Base-by-base conservation (phyloP, 257 asterid genomes). In the Leptodermis oblonga region DNA sequence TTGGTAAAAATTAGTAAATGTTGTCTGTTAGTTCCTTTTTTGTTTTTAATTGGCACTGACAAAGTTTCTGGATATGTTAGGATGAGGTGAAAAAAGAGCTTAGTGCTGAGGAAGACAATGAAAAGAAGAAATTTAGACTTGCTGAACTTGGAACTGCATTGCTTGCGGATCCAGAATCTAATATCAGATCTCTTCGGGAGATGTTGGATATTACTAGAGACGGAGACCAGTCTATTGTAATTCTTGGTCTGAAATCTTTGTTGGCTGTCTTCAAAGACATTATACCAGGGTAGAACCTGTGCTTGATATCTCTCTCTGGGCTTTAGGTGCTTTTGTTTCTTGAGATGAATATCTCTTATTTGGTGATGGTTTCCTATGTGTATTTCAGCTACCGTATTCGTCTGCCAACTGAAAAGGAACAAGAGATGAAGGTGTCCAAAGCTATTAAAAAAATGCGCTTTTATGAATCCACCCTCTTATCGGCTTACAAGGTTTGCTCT, bases 241-340 rank as follows among this genome's bases (percentile, higher is more conserved):
- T 79, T 23, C 97, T 94, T 58, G 90, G 85, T 26, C 83, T 94
- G 53, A 85, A 87, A 76, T 94, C 99, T 54, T 82, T 94, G 83
- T 78, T 94, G 82, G 99, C 99, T 67, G 97, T 94, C 65, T 94
- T 94, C 76, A 91, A 82, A 82, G 97, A 91, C 82, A 91, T 94
- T 54, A 85, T 89, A 80, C 99, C 99, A 46, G 97, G 99, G 99
- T 89, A 82, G 86, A 30, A 72, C 22, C 66, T 68, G 20, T 48
- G 59, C 51, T 34, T 65, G 61, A 33, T 55, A 25, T 33, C 72
- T 59, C 75, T 25, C 52, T 52, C 31, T 75, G 49, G 18, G 17
- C 6, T 43, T 39, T 36, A 28, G n/a, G 52, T 62, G 62, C 39
- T 42, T n/a, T 22, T 52, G 37, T 81, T 61, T 31, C 13, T 68